Conservation (phyloP, 371 early-diverging fungal species). For the Syncephalastrum contaminatum region DNA sequence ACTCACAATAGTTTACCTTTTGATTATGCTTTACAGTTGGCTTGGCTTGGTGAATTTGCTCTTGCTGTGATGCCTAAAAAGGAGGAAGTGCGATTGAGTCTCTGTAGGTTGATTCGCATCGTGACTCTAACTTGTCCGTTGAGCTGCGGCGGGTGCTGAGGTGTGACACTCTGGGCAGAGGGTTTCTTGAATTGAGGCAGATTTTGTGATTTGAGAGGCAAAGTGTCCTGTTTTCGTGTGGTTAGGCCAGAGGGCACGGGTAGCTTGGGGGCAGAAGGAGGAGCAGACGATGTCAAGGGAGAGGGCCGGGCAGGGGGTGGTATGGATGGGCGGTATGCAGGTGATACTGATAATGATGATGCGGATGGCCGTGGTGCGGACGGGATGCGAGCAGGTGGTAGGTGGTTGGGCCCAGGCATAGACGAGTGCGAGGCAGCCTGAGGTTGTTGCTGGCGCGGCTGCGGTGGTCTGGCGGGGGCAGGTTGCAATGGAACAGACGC, state of each 20-base stretch:
- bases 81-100: no score
- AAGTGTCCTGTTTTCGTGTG: background rate
- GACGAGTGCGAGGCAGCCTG: background rate
- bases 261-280: background rate
- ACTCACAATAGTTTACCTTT: background rate
- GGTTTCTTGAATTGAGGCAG: no score
- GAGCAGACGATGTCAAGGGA: background rate
- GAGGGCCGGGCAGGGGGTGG: background rate
- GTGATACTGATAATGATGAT: background rate
- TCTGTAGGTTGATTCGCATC: no score
- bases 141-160: no score
- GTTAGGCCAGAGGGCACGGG: background rate
- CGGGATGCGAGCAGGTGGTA: background rate
- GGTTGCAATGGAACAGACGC: no score
- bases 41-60: slow-evolving; percentile 4
- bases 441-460: background rate
- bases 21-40: background rate
- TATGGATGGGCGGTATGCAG: background rate
- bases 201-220: no score
- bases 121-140: no score
- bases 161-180: no score
- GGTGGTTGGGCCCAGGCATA: background rate
- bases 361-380: background rate
- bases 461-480: background rate
- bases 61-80: no score